Conservation (phyloP, 345 rosid genomes). For the Draba incana region DNA sequence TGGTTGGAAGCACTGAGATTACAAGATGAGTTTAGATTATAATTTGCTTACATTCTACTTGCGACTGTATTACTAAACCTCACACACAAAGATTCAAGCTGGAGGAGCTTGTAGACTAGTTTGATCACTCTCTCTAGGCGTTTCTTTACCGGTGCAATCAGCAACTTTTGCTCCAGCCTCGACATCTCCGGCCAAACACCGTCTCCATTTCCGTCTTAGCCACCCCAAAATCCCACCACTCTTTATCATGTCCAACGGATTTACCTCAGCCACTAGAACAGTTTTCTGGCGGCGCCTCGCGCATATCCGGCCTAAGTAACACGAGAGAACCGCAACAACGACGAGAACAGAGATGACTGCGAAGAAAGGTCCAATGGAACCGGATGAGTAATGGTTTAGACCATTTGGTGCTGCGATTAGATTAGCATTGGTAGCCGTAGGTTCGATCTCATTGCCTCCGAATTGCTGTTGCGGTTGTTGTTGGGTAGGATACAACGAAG, state of each 20-base stretch:
- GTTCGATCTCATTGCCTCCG: slow-evolving; percentile 27
- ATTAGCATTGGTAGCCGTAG: slow-evolving; percentile 28
- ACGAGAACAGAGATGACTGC: slow-evolving; percentile 59
- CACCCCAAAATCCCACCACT: slow-evolving; percentile 49
- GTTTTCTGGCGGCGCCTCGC: slow-evolving; percentile 22
- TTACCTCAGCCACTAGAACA: slow-evolving; percentile 21
- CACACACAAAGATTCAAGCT: not conserved
- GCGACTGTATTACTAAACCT: not conserved
- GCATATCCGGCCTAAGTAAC: slow-evolving; percentile 62
- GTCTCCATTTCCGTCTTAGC: slow-evolving; percentile 46
- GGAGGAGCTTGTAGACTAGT: slow-evolving; percentile 12
- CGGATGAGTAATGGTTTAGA: slow-evolving; percentile 44
- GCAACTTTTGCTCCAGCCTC: slow-evolving; percentile 52
- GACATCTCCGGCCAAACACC: slow-evolving; percentile 46
- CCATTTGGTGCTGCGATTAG: slow-evolving; percentile 29
- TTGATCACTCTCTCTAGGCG: slow-evolving; percentile 26
- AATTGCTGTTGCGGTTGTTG: slow-evolving; percentile 38
- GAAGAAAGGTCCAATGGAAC: slow-evolving; percentile 77
- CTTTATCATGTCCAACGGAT: slow-evolving; percentile 50
- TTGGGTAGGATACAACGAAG: slow-evolving; percentile 31
- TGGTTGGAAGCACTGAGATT: not conserved
- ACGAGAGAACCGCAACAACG: slow-evolving; percentile 59
- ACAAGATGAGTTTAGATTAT: not conserved
- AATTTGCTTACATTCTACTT: not conserved
- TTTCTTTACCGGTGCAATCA: slow-evolving; percentile 28